Evolutionary conservation across 208 protist species (phyloP), one percentile per base, ranked within the genome.

Genomic region (Tetramitus jugosus): DNA sequence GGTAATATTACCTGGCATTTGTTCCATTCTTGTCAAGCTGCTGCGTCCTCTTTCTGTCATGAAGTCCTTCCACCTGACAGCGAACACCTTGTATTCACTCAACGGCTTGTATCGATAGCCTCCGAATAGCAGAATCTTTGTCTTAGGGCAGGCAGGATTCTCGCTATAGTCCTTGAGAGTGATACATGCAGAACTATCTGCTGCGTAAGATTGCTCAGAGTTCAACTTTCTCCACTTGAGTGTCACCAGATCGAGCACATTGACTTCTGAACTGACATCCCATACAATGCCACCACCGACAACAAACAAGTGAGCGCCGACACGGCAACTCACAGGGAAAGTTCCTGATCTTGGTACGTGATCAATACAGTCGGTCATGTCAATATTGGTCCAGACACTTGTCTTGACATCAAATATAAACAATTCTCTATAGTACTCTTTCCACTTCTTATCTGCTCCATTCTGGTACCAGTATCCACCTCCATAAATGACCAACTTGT

Each of bases 401-500:
- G 13, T 2, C 26, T 69, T 13, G 7, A 43, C 6, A 43, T 69
- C 62, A 13, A 69, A 45, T 14, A 69, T 17, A 17, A 45, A 29
- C 1, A 43, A 1, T 26, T 69, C 37, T 26, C 3, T 69, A 13
- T 69, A 69, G 1, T 29, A 39, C 33, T 69, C 62, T 43, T 37
- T 69, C 62, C 62, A 69, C 31, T 43, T 39, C 26, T 39, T 37
- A 3, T 69, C 8, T 20, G 31, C 14, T 37, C 8, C 26, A 69
- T 69, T 69, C 43, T 69, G 62, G 29, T 43, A 29, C 62, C 62
- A 69, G 26, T 69, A 69, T 31, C 37, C 62, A 43, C 62, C 62
- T 42, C 62, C 62, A 43, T 43, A 43, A 39, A 13, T 29, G 14
- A 69, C 14, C 7, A 69, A 43, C 7, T 69, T 13, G 3, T 37